phyloP scores from a whole-genome alignment of 805 yeast genomes.

The Pichia nakasei region DNA sequence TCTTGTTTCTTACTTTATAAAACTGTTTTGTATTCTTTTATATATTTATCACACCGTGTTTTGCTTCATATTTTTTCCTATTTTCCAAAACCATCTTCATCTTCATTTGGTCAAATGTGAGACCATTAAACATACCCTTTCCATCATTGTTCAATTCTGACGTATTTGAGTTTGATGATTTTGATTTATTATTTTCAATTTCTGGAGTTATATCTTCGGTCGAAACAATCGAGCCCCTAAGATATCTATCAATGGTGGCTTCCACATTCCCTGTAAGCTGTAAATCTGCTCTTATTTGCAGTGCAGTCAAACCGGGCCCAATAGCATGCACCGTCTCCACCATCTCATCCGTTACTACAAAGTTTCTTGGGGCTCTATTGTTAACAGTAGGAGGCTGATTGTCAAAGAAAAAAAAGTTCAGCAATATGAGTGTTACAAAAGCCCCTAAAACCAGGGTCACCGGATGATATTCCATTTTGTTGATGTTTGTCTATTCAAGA shows the following conservation, averaged over 20 bases:
- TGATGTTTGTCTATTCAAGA: too few species aligned
- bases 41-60: slow-evolving; percentile 2
- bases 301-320: slow-evolving; percentile 63
- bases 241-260: slow-evolving; percentile 62
- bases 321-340: slow-evolving; percentile 75
- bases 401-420: slow-evolving; percentile 55
- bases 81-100: slow-evolving; percentile 55
- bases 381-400: neutral
- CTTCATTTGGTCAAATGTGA: slow-evolving; percentile 37
- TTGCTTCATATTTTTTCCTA: slow-evolving; percentile 34
- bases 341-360: slow-evolving; percentile 52
- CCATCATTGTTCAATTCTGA: slow-evolving; percentile 5
- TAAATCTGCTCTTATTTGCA: slow-evolving; percentile 67
- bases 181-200: slow-evolving; percentile 12
- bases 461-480: slow-evolving; percentile 21
- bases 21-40: neutral
- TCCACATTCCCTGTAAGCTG: slow-evolving; percentile 75
- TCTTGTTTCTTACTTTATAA: too few species aligned
- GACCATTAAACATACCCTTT: slow-evolving; percentile 32
- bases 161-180: slow-evolving; percentile 8
- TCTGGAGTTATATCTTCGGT: slow-evolving; percentile 40
- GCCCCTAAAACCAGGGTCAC: slow-evolving; percentile 40
- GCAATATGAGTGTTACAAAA: slow-evolving; percentile 45
- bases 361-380: neutral
- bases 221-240: slow-evolving; percentile 31